Percentiles rank a stretch among this genome's conserved stretches.
Conservation (phyloP, 176 grass and related monocot species). For the Aegilops bicornis region DNA sequence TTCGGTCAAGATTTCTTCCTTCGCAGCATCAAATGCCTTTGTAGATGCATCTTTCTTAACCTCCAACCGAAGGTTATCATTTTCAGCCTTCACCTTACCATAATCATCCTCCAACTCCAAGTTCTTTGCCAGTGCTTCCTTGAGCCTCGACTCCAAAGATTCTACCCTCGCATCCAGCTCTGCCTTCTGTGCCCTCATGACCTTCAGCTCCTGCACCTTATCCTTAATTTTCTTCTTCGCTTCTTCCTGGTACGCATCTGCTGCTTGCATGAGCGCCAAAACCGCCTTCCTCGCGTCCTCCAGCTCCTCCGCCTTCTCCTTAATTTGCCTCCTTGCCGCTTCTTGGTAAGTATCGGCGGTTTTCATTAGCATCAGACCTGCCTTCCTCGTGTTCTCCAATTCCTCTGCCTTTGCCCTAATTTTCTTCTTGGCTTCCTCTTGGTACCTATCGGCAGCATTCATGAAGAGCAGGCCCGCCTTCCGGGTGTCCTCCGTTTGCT, state of each 20-base stretch:
- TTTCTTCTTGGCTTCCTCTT: not conserved
- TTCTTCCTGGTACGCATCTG: not conserved
- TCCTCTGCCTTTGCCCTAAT: conserved; percentile 10
- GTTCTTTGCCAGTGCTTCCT: not conserved
- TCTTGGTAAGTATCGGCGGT: not conserved
- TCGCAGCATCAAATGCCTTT: not conserved
- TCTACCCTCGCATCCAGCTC: not conserved
- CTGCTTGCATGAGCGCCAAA: not conserved
- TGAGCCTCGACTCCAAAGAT: not conserved
- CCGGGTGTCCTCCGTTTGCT: not conserved
- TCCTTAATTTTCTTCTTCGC: not conserved
- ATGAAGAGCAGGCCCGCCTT: not conserved
- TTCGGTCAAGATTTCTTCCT: not conserved
- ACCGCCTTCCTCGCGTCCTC: not conserved
- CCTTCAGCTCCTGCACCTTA: not conserved
- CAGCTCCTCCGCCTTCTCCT: not conserved
- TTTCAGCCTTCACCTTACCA: not conserved
- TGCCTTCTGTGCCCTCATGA: not conserved
- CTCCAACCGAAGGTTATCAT: not conserved
- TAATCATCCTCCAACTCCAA: not conserved
- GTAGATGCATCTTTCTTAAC: not conserved
- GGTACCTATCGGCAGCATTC: not conserved
- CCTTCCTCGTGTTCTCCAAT: not conserved
- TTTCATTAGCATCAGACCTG: not conserved
- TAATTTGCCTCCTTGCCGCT: not conserved